These are phyloP conservation scores for Collybia sordida DNA, from an alignment of 768 basidiomycete genomes.

Conservation along the genomic window DNA sequence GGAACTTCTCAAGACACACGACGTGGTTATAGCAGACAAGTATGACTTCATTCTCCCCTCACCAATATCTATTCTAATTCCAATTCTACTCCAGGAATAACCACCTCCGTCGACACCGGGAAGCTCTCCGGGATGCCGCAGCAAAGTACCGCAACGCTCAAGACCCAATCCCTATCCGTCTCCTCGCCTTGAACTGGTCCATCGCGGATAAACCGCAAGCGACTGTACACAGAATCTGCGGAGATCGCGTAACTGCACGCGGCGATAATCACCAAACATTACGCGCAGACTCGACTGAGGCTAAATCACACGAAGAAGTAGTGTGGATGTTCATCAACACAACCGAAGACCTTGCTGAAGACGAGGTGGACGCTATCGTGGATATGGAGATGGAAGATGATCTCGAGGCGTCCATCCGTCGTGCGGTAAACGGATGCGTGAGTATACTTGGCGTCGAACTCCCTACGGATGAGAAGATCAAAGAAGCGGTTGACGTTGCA, in stretches of 20 bases:
- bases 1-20: constrained; percentile 53
- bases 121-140: constrained; percentile 57
- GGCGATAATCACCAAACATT: constrained; percentile 88
- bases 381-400: constrained; percentile 58
- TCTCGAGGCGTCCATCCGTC: constrained; percentile 52
- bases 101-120: constrained; percentile 80
- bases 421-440: constrained; percentile 60
- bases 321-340: constrained; percentile 76
- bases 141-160: constrained; percentile 23
- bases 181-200: constrained; percentile 83
- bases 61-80: not conserved
- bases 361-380: constrained; percentile 59
- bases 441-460: constrained; percentile 49
- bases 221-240: constrained; percentile 72
- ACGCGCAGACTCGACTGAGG: constrained; percentile 45
- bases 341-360: constrained; percentile 55
- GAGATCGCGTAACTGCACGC: constrained; percentile 68
- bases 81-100: constrained; percentile 80
- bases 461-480: constrained; percentile 58
- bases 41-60: constrained; percentile 32
- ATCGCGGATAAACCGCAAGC: constrained; percentile 51
- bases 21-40: constrained; percentile 94
- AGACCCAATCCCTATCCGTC: constrained; percentile 53
- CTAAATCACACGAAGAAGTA: constrained; percentile 70
- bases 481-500: constrained; percentile 51